A percentile compares a stretch with the other conserved stretches of the same genome.
Conservation (phyloP, 768 basidiomycete genomes). For the Panaeolus cyanescens region DNA sequence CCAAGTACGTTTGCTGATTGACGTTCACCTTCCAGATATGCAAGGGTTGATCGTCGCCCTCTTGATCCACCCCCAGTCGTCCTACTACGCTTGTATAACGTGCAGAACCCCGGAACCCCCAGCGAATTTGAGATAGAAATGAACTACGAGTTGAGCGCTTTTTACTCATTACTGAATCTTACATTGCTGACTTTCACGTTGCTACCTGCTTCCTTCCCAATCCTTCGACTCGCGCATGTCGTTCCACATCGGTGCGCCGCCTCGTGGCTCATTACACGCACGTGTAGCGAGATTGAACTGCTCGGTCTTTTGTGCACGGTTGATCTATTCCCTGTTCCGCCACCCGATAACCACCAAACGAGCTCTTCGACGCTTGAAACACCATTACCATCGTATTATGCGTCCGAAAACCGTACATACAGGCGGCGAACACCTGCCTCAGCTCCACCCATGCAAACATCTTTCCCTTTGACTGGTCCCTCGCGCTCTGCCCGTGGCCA, state of each 20-base stretch:
- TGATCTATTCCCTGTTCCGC: conserved; percentile 69
- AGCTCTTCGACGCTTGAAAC: neutral
- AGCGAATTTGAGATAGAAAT: conserved; percentile 45
- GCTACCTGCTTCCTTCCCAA: neutral
- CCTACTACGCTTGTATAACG: conserved; percentile 48
- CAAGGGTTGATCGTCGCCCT: conserved; percentile 61
- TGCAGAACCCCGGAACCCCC: conserved; percentile 42
- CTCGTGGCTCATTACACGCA: neutral
- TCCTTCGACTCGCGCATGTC: neutral
- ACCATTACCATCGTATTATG: neutral
- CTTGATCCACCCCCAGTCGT: conserved; percentile 71
- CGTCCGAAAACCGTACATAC: neutral
- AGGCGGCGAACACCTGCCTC: neutral
- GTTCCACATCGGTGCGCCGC: neutral
- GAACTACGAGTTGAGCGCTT: conserved; percentile 47
- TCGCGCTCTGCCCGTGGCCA: neutral
- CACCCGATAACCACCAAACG: conserved; percentile 7
- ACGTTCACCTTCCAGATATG: conserved; percentile 42
- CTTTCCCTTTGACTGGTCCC: neutral
- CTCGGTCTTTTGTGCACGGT: conserved; percentile 76
- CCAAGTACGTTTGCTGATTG: conserved; percentile 12
- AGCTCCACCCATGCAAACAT: neutral
- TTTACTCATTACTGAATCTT: neutral
- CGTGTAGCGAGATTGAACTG: conserved; percentile 55
- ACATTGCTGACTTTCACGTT: conserved; percentile 2